Evolutionary conservation across 2,329 filamentous ascomycete species (phyloP).

Genomic region (Bipolaris cookei): DNA sequence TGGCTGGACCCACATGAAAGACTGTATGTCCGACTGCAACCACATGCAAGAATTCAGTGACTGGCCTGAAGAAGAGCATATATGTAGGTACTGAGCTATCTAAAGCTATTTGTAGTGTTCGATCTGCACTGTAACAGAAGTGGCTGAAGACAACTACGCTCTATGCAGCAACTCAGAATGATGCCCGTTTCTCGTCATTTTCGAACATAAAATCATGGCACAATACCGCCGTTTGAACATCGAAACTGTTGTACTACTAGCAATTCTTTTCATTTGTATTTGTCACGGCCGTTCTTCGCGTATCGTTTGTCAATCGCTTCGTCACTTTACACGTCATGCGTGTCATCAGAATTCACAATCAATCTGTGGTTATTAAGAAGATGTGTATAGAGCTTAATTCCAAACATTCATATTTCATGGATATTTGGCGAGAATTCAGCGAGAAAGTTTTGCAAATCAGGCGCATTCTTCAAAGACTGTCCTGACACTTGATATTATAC

Average conservation of each 20-base stretch:
- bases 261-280: slow-evolving; percentile 4
- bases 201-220: not conserved
- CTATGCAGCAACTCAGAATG: not conserved
- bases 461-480: not conserved
- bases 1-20: slow-evolving; percentile 20
- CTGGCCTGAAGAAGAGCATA: slow-evolving; percentile 24
- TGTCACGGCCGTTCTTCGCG: slow-evolving; percentile 8
- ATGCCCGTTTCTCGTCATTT: not conserved
- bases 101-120: not conserved
- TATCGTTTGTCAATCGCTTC: slow-evolving; percentile 13
- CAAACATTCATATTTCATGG: not conserved
- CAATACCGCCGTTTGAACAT: not conserved
- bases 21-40: slow-evolving; percentile 17
- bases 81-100: slow-evolving; percentile 1
- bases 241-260: not conserved
- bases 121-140: not conserved
- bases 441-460: not conserved
- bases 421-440: not conserved
- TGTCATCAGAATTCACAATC: slow-evolving; percentile 9
- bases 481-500: not conserved
- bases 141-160: not conserved
- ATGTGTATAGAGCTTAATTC: not conserved
- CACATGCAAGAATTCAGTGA: slow-evolving; percentile 24
- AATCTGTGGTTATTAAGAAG: not conserved
- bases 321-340: slow-evolving; percentile 18